Evolutionary conservation across 2,329 filamentous ascomycete genomes (phyloP), one percentile per base, ranked within the genome.

Genomic region (Tolypocladium nubicola): DNA sequence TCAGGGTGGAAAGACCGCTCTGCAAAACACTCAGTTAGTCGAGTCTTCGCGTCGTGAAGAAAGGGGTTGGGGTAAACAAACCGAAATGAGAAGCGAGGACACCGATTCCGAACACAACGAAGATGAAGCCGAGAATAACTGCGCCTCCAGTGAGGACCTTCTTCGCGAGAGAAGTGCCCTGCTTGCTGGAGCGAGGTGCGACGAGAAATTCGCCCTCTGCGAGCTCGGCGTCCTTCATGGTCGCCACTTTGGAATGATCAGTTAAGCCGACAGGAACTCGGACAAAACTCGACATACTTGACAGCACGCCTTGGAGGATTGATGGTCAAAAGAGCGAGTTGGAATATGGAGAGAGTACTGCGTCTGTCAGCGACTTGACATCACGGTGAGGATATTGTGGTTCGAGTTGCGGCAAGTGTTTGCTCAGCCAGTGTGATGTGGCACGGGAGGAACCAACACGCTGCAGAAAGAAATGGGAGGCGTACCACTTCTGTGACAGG

Each of bases 101-200:
- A 16, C 66, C 65, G 52, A 70, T 64, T 33, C 63, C 65, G 59
- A 71, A 67, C 60, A 69, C 63, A 54, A 61, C 47, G 26, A 58
- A 56, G 26, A 65, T 50, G n/a, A 67, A 45, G 53, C 55, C 58
- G 14, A 58, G 33, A 6, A 61, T 30, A 38, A 62, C 13, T 37
- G 60, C 26, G 21, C 57, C 45, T 30, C 55, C 53, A 39, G 59
- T 11, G 13, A 67, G 13, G 19, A 60, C 9, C 40, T 62, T 64
- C 57, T 61, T 61, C 23, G 54, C 40, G 41, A 35, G 57, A 43
- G 23, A 57, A 54, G 41, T 43, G 23, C 19, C 38, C 41, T 53
- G 55, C 11, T 45, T 47, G 38, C 16, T 52, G 53, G 54, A 26
- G 30, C 26, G 47, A 41, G 45, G 33, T 30, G 37, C 37, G 30